Percentiles rank a stretch among this genome's conserved stretches.
Evolutionary conservation across 2,329 filamentous ascomycete genomes (phyloP).

Genomic region (Calonectria ilicicola): DNA sequence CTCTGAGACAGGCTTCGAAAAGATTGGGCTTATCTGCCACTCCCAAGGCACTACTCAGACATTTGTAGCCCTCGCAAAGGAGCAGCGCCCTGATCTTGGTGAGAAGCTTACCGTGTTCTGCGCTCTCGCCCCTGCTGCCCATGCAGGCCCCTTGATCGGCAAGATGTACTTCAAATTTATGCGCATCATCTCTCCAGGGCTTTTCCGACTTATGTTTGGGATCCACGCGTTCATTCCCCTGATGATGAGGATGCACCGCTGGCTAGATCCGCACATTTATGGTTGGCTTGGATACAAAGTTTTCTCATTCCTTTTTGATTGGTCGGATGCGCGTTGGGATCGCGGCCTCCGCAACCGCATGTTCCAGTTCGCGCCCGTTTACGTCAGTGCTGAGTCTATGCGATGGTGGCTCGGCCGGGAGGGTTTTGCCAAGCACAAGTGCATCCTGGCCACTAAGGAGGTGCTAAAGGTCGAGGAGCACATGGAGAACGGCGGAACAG

Average conservation of each 20-base stretch:
- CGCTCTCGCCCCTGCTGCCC: constrained; percentile 89
- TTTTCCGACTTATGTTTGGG: constrained; percentile 88
- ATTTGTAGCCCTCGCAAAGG: constrained; percentile 88
- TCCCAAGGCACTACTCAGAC: constrained; percentile 93
- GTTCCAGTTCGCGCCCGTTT: constrained; percentile 94
- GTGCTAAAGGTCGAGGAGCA: constrained; percentile 72
- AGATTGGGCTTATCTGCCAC: constrained; percentile 86
- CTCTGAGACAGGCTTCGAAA: constrained; percentile 83
- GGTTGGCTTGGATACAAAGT: constrained; percentile 88
- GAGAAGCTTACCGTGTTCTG: constrained; percentile 90
- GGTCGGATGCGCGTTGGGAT: constrained; percentile 89
- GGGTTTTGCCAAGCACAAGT: constrained; percentile 83
- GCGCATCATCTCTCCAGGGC: constrained; percentile 78
- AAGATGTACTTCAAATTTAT: constrained; percentile 95
- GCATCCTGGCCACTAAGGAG: constrained; percentile 84
- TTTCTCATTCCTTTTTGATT: constrained; percentile 90
- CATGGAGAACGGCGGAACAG: constrained; percentile 61
- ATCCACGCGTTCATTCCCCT: constrained; percentile 94
- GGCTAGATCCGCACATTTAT: constrained; percentile 76
- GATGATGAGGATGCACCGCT: constrained; percentile 86
- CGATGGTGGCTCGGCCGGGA: constrained; percentile 94
- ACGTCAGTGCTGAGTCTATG: constrained; percentile 91
- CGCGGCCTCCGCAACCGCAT: constrained; percentile 80
- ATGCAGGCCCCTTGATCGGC: constrained; percentile 86
- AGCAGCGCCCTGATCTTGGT: constrained; percentile 87